phyloP scores from a whole-genome alignment of 2,329 filamentous ascomycete genomes.

The Cercospora brassicicola region DNA sequence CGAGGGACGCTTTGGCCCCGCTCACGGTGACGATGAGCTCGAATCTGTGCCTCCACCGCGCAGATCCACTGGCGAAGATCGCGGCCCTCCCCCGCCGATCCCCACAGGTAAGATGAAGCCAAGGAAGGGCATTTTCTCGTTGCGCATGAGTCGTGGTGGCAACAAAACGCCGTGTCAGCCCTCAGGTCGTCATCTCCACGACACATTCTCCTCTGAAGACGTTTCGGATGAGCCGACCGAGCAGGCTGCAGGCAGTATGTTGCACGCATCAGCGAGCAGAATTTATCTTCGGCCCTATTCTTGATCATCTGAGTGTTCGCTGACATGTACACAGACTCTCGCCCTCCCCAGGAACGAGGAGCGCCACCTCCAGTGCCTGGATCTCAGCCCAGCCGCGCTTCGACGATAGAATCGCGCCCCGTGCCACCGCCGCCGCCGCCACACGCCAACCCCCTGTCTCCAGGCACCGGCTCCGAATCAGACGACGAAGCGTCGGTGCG shows the following conservation, averaged over 20 bases:
- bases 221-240: slow-evolving; percentile 10
- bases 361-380: slow-evolving; percentile 25
- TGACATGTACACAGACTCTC: slow-evolving; percentile 23
- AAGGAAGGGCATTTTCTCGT: slow-evolving; percentile 13
- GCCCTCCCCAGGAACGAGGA: slow-evolving; percentile 23
- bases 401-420: slow-evolving; percentile 32
- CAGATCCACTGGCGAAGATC: slow-evolving; percentile 42
- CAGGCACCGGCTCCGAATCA: slow-evolving; percentile 77
- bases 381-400: slow-evolving; percentile 18
- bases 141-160: slow-evolving; percentile 12
- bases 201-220: slow-evolving; percentile 16
- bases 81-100: slow-evolving; percentile 44
- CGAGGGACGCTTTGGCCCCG: slow-evolving; percentile 41
- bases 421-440: slow-evolving; percentile 40
- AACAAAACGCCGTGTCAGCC: slow-evolving; percentile 14
- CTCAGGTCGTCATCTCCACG: slow-evolving; percentile 9
- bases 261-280: slow-evolving; percentile 18
- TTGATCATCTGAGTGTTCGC: slow-evolving; percentile 8
- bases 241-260: slow-evolving; percentile 16
- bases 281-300: slow-evolving; percentile 3
- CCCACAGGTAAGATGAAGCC: slow-evolving; percentile 52
- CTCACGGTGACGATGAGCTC: slow-evolving; percentile 55
- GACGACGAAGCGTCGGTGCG: slow-evolving; percentile 76
- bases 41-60: slow-evolving; percentile 46
- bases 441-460: slow-evolving; percentile 52